Evolutionary conservation across 331 rosid genomes (phyloP), one percentile per base, ranked within the genome.

Genomic region (Rosa hybrid): DNA sequence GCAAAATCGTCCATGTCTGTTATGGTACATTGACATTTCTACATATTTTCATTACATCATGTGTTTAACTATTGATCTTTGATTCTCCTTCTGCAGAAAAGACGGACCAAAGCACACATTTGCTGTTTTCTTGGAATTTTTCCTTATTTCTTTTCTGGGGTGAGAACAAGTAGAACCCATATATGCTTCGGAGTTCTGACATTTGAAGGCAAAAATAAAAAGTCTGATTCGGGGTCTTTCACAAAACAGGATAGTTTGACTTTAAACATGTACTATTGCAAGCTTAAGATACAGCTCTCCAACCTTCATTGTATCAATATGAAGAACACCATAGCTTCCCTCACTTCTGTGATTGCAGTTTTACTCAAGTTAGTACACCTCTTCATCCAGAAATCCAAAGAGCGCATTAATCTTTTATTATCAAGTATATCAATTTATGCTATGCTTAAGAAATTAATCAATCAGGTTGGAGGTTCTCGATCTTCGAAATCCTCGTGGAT

Each of bases 271-370:
- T 87, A 92, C 86, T 92, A 2, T 87, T 48, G 97, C 94, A 68
- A 91, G 98, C 82, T 78, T 91, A 59, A 89, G 80, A 75, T 92
- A 89, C 88, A 89, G 96, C 18, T 86, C 88, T 84, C 96, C 97
- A 8, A 88, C 96, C 77, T 92, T 92, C 76, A 53, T 88, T 64
- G 81, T 92, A 50, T 86, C 97, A 68, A 21, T 34, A 34, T 87
- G 79, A 16, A 74, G 76, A 94, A 92, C 91, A 88, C 90, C 48
- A 67, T 89, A 77, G 83, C 94, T 83, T 72, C 91, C 75, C 77
- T 94, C 18, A 94, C 97, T 41, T 94, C 91, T 59, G 39, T 86
- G 13, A 89, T 91, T 74, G 97, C 98, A 7, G 78, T 90, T 34
- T 54, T 30, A 68, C 78, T 91, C 68, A 89, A 92, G 97, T 92